Percentiles rank a stretch among this genome's conserved stretches.
Evolutionary conservation across 441 rosid genomes (phyloP).

Genomic region (Arabidopsis hybrid): DNA sequence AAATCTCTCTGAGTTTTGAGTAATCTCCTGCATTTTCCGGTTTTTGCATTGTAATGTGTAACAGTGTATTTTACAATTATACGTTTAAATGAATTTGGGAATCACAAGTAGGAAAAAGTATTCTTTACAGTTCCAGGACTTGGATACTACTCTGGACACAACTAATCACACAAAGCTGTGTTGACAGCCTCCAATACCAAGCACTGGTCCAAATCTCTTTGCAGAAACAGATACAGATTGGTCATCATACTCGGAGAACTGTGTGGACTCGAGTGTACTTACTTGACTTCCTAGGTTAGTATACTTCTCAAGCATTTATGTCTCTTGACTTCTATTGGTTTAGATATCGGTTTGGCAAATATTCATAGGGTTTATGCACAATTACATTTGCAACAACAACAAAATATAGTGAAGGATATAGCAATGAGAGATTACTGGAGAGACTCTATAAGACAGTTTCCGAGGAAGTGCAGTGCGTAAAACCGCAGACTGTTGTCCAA

Average conservation of each 20-base stretch:
- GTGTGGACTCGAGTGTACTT: conserved; percentile 53
- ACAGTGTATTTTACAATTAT: not conserved
- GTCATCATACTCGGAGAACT: conserved; percentile 56
- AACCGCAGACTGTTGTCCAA: too few species aligned
- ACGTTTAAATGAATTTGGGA: not conserved
- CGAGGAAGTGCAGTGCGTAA: too few species aligned
- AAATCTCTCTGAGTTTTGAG: conserved; percentile 9
- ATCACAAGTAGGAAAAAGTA: not conserved
- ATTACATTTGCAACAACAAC: not conserved
- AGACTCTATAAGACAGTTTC: too few species aligned
- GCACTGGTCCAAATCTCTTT: not conserved
- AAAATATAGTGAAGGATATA: not conserved
- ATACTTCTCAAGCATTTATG: not conserved
- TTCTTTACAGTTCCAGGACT: conserved; percentile 32
- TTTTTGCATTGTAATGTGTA: not conserved
- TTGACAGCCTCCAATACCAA: not conserved
- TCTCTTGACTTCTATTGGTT: not conserved
- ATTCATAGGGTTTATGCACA: not conserved
- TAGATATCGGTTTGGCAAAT: not conserved
- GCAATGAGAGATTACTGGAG: not conserved
- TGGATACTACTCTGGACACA: conserved; percentile 48
- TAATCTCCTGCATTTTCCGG: not conserved
- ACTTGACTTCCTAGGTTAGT: conserved; percentile 42
- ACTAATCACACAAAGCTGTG: conserved; percentile 44
- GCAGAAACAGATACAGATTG: conserved; percentile 61